Base-by-base conservation (phyloP, 768 basidiomycete genomes). In the Jaapia argillacea region DNA sequence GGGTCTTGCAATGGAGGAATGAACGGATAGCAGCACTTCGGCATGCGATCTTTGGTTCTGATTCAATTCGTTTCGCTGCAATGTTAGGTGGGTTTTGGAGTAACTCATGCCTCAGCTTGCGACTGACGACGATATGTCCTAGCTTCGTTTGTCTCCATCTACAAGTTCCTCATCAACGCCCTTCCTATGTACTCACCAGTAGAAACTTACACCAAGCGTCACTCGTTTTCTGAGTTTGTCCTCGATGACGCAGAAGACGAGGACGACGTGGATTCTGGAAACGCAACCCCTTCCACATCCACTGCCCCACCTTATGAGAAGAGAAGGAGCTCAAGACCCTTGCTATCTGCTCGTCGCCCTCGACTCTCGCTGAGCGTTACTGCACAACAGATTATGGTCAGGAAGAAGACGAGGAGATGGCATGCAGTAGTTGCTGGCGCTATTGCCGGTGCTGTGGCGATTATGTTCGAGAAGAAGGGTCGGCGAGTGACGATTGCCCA, bases 1-100 rank as follows among this genome's bases (percentile, higher is more conserved):
- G n/a, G n/a, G n/a, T n/a, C n/a, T n/a, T n/a, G n/a, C n/a, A n/a
- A n/a, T n/a, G n/a, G n/a, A 91, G 86, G 53, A 65, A 75, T n/a
- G 61, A 72, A 43, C 76, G 84, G 6, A 61, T 85, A 5, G 61
- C 75, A 3, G 58, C 91, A 20, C 69, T 96, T 40, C 75, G 83
- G 3, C 85, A 77, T 64, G 92, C 90, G 0, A 66, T 94, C 36
- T 86, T 96, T 51, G 91, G 91, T 0, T 48, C 67, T 33, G 92
- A 96, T 54, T 81, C 87, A 0, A 73, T 84, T 55, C 69, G 92
- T 16, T 93, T 94, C 49, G 87, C 81, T 3, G 78, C 81, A 0
- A 93, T 93, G 89, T 67, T 97, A 27, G 90, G 88, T 81, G 48
- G 28, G 16, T 16, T 10, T 16, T n/a, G 16, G 31, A 33, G 31